These are phyloP conservation scores for Petunia axillaris DNA, from an alignment of 257 asterid species.

Conservation along the genomic window DNA sequence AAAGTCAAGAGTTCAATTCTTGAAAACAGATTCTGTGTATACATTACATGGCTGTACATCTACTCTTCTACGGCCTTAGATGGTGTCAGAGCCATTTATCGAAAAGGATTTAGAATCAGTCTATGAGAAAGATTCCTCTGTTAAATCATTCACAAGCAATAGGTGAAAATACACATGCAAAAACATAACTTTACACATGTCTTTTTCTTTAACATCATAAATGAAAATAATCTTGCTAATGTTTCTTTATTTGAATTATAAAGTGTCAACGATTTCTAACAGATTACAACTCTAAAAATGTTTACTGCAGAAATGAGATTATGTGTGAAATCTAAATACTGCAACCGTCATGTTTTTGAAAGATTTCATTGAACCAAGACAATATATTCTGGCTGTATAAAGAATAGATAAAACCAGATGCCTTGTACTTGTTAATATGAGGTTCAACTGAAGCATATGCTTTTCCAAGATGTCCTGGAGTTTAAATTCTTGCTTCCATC, in stretches of 20 bases:
- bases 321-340: neutral
- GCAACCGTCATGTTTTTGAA: neutral
- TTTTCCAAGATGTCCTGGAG: neutral
- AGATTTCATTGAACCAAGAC: neutral
- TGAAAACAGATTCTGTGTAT: neutral
- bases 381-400: neutral
- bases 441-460: neutral
- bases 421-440: neutral
- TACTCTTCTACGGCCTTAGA: neutral
- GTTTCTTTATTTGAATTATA: neutral
- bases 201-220: neutral
- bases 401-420: neutral
- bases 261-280: neutral
- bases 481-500: neutral
- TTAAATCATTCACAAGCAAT: neutral
- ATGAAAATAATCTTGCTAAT: neutral
- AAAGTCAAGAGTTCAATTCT: neutral
- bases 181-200: neutral
- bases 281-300: neutral
- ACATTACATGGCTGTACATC: too few species aligned
- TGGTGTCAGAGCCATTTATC: neutral
- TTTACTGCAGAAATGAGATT: neutral
- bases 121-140: neutral
- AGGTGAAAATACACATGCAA: constrained; percentile 4
- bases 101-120: constrained; percentile 1